Percentiles rank a stretch among this genome's conserved stretches.
Conservation (phyloP, 2,329 filamentous ascomycete species). For the Fusarium nelsonii region DNA sequence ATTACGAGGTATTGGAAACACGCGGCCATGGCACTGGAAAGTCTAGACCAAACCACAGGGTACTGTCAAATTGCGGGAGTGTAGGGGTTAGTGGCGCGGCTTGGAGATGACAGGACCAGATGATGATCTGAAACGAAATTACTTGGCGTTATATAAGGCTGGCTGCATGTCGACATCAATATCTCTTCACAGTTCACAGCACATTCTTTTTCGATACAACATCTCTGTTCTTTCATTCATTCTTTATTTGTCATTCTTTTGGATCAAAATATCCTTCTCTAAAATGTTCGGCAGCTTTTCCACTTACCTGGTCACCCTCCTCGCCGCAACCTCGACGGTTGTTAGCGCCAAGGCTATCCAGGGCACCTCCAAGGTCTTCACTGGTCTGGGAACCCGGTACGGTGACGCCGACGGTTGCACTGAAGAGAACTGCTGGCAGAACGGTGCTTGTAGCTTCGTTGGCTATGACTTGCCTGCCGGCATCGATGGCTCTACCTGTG, state of each 20-base stretch:
- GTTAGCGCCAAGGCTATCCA: conserved; percentile 8
- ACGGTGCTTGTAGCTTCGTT: conserved; percentile 24
- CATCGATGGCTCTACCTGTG: conserved; percentile 16
- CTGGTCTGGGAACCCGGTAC: conserved; percentile 17
- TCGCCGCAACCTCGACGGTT: conserved; percentile 21
- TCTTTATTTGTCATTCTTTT: not conserved
- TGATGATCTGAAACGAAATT: conserved; percentile 5
- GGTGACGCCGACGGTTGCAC: conserved; percentile 12
- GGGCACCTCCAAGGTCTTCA: not conserved
- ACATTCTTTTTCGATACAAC: conserved; percentile 17
- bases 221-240: conserved; percentile 2
- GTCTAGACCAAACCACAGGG: not conserved
- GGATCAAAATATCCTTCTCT: not conserved
- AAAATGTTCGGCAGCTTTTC: conserved; percentile 17
- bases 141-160: conserved; percentile 8
- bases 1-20: not conserved
- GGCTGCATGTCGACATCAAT: not conserved
- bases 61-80: not conserved
- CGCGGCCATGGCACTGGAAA: not conserved
- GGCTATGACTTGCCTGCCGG: conserved; percentile 15
- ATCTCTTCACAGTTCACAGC: not conserved
- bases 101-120: conserved; percentile 1
- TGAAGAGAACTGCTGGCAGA: conserved; percentile 23
- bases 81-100: not conserved
- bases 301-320: conserved; percentile 9